Conservation (phyloP, 192 early-diverging fungal species). For the Umbelopsis sp. region DNA sequence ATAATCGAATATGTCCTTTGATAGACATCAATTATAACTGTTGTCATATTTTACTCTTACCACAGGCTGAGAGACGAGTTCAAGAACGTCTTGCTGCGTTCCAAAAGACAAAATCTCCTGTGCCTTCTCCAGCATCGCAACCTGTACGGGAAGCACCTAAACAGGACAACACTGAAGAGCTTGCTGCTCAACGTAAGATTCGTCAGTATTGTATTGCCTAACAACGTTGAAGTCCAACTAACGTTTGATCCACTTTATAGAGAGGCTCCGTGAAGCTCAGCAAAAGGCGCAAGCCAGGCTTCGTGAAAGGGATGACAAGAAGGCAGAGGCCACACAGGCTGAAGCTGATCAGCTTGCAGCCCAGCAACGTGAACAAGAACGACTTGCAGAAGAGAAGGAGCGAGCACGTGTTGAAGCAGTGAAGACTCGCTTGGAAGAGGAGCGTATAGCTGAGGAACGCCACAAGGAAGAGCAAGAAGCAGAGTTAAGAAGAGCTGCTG, state of each 20-base stretch:
- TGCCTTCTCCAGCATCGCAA: background rate
- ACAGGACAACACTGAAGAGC: constrained; percentile 25
- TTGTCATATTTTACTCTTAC: background rate
- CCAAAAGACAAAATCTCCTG: constrained; percentile 16
- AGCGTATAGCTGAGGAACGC: background rate
- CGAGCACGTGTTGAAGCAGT: constrained; percentile 12
- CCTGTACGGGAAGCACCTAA: background rate
- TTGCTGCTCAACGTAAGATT: constrained; percentile 29
- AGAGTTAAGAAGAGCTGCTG: constrained; percentile 35
- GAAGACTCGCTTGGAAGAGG: constrained; percentile 6
- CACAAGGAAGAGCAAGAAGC: constrained; percentile 24
- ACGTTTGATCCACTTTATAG: constrained; percentile 1
- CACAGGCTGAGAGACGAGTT: constrained; percentile 38
- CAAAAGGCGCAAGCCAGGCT: constrained; percentile 35
- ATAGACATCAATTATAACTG: no score
- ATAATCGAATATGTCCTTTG: background rate
- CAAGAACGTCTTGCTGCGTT: constrained; percentile 39
- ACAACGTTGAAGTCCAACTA: background rate
- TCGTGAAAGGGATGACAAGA: constrained; percentile 37
- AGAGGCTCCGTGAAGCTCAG: constrained; percentile 41
- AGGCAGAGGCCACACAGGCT: constrained; percentile 26
- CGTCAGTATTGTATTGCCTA: background rate
- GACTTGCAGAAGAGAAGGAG: constrained; percentile 18
- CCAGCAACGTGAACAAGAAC: constrained; percentile 23
- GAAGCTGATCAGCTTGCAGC: constrained; percentile 19